A percentile compares a stretch with the other conserved stretches of the same genome.
Conservation (phyloP, 352 stramenopile genomes). For the Plasmopara viticola region DNA sequence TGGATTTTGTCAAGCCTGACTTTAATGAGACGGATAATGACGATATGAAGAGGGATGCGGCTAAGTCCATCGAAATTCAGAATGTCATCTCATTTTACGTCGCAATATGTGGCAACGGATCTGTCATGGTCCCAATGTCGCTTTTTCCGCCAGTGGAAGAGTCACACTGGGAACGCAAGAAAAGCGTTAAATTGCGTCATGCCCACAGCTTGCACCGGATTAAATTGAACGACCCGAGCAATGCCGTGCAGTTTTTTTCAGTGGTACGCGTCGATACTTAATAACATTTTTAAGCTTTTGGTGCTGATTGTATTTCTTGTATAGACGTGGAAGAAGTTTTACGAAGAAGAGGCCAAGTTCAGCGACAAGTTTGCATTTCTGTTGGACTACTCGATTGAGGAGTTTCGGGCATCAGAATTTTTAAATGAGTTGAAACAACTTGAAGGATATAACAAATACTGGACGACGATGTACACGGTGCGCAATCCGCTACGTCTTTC, state of each 20-base stretch:
- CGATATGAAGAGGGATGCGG: constrained; percentile 26
- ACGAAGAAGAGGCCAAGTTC: constrained; percentile 83
- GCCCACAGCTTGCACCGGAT: constrained; percentile 72
- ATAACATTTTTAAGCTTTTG: background rate
- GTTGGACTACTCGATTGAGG: constrained; percentile 55
- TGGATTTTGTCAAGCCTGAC: constrained; percentile 72
- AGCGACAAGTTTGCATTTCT: constrained; percentile 81
- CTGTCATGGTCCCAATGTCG: constrained; percentile 83
- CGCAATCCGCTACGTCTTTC: constrained; percentile 69
- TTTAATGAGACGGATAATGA: constrained; percentile 25
- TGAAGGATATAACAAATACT: constrained; percentile 81
- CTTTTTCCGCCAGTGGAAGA: constrained; percentile 72
- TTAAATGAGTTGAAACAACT: constrained; percentile 64
- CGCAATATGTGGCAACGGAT: constrained; percentile 80
- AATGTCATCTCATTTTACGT: constrained; percentile 77
- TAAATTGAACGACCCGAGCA: constrained; percentile 60
- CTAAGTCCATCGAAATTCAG: constrained; percentile 28
- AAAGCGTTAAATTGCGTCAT: constrained; percentile 73
- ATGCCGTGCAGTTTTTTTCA: constrained; percentile 80
- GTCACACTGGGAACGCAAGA: constrained; percentile 85
- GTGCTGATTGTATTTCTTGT: constrained; percentile 4
- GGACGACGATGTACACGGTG: constrained; percentile 68
- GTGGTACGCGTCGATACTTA: constrained; percentile 30
- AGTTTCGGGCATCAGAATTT: constrained; percentile 65
- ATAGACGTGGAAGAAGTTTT: constrained; percentile 85